phyloP scores from a whole-genome alignment of 257 asterid genomes.

The Rubia yunnanensis region DNA sequence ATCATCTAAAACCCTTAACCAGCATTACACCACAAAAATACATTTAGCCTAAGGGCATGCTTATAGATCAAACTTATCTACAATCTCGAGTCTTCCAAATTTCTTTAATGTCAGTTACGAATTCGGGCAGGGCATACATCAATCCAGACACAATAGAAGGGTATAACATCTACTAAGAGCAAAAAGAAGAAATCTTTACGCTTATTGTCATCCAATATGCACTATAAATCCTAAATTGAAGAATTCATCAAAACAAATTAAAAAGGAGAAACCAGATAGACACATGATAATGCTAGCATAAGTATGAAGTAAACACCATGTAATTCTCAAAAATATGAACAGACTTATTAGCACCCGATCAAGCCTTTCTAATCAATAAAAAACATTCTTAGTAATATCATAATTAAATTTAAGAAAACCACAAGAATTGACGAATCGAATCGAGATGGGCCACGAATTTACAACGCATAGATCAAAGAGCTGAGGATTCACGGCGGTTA shows the following conservation, averaged over 20 bases:
- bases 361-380: too few relatives aligned
- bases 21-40: not conserved
- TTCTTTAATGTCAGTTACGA: not conserved
- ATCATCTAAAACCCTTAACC: not conserved
- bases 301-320: not conserved
- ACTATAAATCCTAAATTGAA: not conserved
- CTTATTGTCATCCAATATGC: not conserved
- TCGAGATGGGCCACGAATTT: not conserved
- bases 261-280: not conserved
- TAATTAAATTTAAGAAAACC: not conserved
- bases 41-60: too few relatives aligned
- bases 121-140: not conserved
- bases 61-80: not conserved
- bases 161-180: not conserved
- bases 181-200: not conserved
- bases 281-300: not conserved
- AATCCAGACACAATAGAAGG: not conserved
- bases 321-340: not conserved
- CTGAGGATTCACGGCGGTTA: not conserved
- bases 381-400: too few relatives aligned
- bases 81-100: not conserved
- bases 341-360: too few relatives aligned
- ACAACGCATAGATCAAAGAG: not conserved
- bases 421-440: not conserved
- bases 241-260: not conserved